Evolutionary conservation across 768 basidiomycete genomes (phyloP).

Genomic region (Podaxis rugospora): DNA sequence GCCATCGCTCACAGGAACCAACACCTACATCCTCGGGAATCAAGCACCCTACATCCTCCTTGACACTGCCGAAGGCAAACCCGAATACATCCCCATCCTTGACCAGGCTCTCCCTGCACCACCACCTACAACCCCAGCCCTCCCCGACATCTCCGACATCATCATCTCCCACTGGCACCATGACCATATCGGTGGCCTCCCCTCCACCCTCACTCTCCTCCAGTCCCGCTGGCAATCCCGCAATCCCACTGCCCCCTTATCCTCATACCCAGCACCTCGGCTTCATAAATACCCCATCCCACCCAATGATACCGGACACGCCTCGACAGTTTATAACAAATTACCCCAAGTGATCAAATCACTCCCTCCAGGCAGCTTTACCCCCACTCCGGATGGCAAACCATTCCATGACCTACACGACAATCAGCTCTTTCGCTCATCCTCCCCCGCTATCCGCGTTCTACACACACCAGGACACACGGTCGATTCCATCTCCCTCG

Average conservation of each 20-base stretch:
- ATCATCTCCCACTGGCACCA: slow-evolving; percentile 88
- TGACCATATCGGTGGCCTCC: slow-evolving; percentile 82
- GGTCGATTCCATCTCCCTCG: slow-evolving; percentile 73
- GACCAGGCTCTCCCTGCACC: slow-evolving; percentile 49
- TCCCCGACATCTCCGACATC: slow-evolving; percentile 78
- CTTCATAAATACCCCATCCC: slow-evolving; percentile 68
- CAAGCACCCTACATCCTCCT: slow-evolving; percentile 72
- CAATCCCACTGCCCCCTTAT: slow-evolving; percentile 30
- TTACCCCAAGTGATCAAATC: slow-evolving; percentile 37
- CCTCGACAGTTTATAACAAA: slow-evolving; percentile 24
- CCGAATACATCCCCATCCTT: slow-evolving; percentile 64
- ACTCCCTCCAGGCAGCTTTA: slow-evolving; percentile 41
- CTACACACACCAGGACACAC: slow-evolving; percentile 92
- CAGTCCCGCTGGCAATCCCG: slow-evolving; percentile 55
- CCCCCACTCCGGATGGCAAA: slow-evolving; percentile 35
- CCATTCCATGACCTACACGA: slow-evolving; percentile 58
- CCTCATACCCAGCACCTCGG: slow-evolving; percentile 55
- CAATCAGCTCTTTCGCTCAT: slow-evolving; percentile 43
- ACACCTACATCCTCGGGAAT: slow-evolving; percentile 80
- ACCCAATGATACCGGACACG: slow-evolving; percentile 13
- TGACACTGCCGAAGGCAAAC: slow-evolving; percentile 77
- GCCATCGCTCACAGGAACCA: slow-evolving; percentile 57
- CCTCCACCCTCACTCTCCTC: slow-evolving; percentile 63
- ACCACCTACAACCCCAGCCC: slow-evolving; percentile 28
- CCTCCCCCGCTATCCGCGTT: slow-evolving; percentile 46